Evolutionary conservation across 345 rosid species (phyloP), one percentile per base, ranked within the genome.

Genomic region (Aegle marmelos): DNA sequence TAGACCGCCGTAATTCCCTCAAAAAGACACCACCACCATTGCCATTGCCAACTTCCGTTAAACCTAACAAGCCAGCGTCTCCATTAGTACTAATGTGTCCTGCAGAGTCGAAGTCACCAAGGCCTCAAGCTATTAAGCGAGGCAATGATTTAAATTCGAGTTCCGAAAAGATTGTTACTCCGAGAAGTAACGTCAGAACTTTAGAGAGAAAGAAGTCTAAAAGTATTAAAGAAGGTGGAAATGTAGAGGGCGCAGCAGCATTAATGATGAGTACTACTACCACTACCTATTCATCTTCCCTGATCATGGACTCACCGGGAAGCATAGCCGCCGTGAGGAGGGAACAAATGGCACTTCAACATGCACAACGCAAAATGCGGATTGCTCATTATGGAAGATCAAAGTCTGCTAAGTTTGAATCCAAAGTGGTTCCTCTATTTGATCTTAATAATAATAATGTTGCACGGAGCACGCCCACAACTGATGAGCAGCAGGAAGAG

Each of bases 301-400:
- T 85, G 85, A 80, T 86, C 39, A 58, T 86, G 17, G 87, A 88
- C 77, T 68, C 89, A 0, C 94, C 92, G 0, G 94, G 94, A 57
- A 89, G 92, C 77, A 83, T 90, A 53, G 94, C 94, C 10, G 91
- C 89, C 0, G 89, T 83, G n/a, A 86, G 94, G 64, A 90, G 90
- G 82, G 89, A 90, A 70, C 92, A 86, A 62, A 79, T 89, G 86
- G 91, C 94, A 2, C 82, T 87, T 65, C 87, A 89, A 70, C 83
- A 89, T 31, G 90, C 90, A 7, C 89, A 87, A 34, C 87, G 92
- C 36, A 90, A 89, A 82, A 86, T 90, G 92, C 84, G 75, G 77
- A 87, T 86, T 70, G 92, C 94, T 34, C 94, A 89, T 72, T 90
- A 90, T 50, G 92, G 94, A 68, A 85, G 92, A 80, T 87, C 90